Percentiles rank a stretch among this genome's conserved stretches.
Conservation (phyloP, 2,329 filamentous ascomycete species). For the Monosporascus sp. region DNA sequence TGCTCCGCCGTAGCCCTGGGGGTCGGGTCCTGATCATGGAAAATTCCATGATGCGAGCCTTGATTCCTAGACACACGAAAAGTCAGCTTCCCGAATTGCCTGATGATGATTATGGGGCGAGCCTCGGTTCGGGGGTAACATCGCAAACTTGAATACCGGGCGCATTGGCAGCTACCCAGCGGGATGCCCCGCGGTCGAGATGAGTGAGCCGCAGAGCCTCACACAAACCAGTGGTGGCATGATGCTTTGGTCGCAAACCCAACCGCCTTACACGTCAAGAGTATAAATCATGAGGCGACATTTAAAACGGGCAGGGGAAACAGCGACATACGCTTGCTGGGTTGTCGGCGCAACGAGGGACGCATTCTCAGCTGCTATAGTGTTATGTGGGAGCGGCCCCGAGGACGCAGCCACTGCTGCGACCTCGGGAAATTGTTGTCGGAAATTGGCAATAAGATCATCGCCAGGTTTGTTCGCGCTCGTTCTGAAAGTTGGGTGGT, state of each 20-base stretch:
- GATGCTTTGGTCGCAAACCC: not conserved
- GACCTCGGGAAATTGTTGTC: constrained; percentile 74
- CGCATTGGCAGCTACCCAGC: not conserved
- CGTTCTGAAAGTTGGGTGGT: constrained; percentile 43
- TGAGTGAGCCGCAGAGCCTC: constrained; percentile 19
- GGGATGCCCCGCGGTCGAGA: constrained; percentile 21
- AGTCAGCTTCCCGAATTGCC: constrained; percentile 9
- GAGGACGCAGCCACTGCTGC: constrained; percentile 42
- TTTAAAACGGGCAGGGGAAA: not conserved
- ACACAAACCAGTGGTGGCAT: not conserved
- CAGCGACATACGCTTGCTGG: constrained; percentile 22
- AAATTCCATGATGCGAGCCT: constrained; percentile 35
- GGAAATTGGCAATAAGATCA: constrained; percentile 78
- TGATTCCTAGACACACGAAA: constrained; percentile 42
- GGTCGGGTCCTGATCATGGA: constrained; percentile 72
- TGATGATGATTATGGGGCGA: not conserved
- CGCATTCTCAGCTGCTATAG: constrained; percentile 27
- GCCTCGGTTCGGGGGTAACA: constrained; percentile 1
- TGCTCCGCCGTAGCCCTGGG: constrained; percentile 73
- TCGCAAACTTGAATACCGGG: constrained; percentile 4
- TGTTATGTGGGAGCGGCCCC: constrained; percentile 34
- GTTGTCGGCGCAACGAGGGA: constrained; percentile 17
- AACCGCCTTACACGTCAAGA: no score
- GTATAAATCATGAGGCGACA: not conserved
- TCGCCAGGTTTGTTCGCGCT: constrained; percentile 82